A percentile compares a stretch with the other conserved stretches of the same genome.
These are phyloP conservation scores for Emiliania huxleyi DNA, from an alignment of 78 protist species.

Conservation along the genomic window DNA sequence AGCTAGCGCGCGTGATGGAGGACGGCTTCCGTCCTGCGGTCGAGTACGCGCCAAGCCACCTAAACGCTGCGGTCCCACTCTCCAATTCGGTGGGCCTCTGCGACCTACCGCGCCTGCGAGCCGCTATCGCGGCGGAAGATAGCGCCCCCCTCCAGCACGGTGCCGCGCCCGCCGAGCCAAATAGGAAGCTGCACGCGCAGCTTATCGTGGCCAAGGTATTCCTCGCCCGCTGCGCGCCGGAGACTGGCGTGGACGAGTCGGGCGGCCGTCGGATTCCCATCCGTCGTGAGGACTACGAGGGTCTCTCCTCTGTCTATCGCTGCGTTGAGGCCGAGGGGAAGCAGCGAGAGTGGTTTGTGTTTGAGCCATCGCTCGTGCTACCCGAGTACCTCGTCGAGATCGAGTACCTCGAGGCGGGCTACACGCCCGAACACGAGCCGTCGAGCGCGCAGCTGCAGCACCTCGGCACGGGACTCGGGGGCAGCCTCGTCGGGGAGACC, in stretches of 20 bases:
- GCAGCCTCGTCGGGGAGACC: neutral
- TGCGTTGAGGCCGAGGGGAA: neutral
- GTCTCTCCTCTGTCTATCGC: slow-evolving; percentile 40
- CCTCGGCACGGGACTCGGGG: neutral
- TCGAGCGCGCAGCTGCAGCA: neutral
- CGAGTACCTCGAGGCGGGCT: slow-evolving; percentile 39
- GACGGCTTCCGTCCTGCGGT: slow-evolving; percentile 31
- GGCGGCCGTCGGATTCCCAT: neutral
- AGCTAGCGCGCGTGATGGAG: slow-evolving; percentile 40
- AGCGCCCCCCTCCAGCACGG: neutral
- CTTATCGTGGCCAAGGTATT: slow-evolving; percentile 27
- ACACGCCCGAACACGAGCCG: neutral
- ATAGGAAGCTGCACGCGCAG: neutral
- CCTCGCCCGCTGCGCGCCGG: slow-evolving; percentile 30
- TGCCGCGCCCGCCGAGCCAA: neutral
- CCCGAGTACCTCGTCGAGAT: slow-evolving; percentile 70
- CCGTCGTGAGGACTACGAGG: neutral
- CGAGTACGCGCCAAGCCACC: neutral
- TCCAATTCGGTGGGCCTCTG: slow-evolving; percentile 21
- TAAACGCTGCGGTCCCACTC: slow-evolving; percentile 34
- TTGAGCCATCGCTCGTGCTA: slow-evolving; percentile 50
- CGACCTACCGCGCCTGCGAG: slow-evolving; percentile 27
- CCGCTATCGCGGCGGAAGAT: neutral
- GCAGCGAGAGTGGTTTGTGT: slow-evolving; percentile 68
- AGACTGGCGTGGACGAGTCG: neutral